Evolutionary conservation across 1,284 basidiomycete species (phyloP), one percentile per base, ranked within the genome.

Genomic region (Peniophora sp.): DNA sequence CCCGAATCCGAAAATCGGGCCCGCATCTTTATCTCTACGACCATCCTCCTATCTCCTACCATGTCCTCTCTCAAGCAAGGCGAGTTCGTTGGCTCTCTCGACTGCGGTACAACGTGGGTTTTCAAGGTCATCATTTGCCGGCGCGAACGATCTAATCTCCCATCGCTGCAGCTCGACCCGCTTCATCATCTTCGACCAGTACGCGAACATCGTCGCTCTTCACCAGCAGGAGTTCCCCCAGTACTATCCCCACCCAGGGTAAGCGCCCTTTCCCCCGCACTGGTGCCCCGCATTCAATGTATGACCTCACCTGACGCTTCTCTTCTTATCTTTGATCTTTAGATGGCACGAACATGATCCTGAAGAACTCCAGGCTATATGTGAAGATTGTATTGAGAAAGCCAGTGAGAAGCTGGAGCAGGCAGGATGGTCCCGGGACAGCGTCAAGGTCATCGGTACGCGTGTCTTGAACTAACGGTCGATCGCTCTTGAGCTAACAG

Each of bases 301-400:
- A 48, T 52, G 51, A 14, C 50, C 27, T 32, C 27, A 32, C 27
- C n/a, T 36, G 25, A 35, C 52, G 27, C 46, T 46, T 38, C 24
- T 16, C 23, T 51, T 53, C 50, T 55, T 35, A 32, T 32, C 27
- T 32, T 32, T 32, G 27, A 32, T 32, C 27, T 50, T 32, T 59
- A 91, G 83, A 57, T 98, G 96, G 96, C 96, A 98, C 66, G 94
- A 96, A 58, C 97, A 99, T 67, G 88, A 97, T 63, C 82, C 92
- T 1, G 72, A 79, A 47, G 92, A 95, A 64, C 89, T 98, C 60
- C 81, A 89, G 58, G 72, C 81, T 52, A 79, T 85, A 53, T 87
- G 91, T 56, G 80, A 92, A 50, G 70, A 74, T 51, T 95, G 92
- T 68, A 89, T 98, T 57, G 77, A 79, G 48, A 76, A 81, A 52